Base-by-base conservation (phyloP, 306 rosid species). In the Fragaria iinumae region DNA sequence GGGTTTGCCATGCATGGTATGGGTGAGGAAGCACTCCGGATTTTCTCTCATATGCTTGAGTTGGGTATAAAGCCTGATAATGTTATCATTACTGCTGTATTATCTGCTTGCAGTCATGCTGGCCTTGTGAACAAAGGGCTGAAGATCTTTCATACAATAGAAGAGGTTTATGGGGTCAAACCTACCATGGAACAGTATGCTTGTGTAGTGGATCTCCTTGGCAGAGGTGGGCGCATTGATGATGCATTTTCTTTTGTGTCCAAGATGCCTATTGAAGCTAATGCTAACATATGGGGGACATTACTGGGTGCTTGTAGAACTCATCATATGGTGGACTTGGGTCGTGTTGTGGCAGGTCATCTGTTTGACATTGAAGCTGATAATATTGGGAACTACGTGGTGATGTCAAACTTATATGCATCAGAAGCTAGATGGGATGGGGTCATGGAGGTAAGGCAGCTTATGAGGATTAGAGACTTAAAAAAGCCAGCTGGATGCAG, bases 401-500 rank as follows among this genome's bases (percentile, higher is more conserved):
- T 90, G 57, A 81, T 94, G 87, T 92, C 98, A 32, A 94, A 91
- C 83, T 81, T 90, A 59, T 90, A 85, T 71, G 98, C 97, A 44
- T 87, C 93, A 53, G 94, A 88, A 77, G 87, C 90, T 79, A 86
- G 84, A 83, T 94, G 98, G 97, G 96, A 94, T 64, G 85, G 82
- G 72, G 97, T 91, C 39, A 72, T 83, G 78, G 89, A 90, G 79
- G 77, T 91, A 20, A 89, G 98, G 82, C 89, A 43, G 81, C 82
- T 84, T 79, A 84, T 89, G 95, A 88, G 80, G 85, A 84, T 71
- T 62, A 83, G 83, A 83, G 97, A 91, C 66, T 66, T 90, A 74
- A 91, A 85, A 80, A 91, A 88, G 73, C 96, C 95, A 59, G 93
- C 90, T 41, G 97, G 97, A 65, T 91, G 97, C 84, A 94, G 98